Evolutionary conservation across 192 early-diverging fungal genomes (phyloP).

Genomic region (Entrophospora sp.): DNA sequence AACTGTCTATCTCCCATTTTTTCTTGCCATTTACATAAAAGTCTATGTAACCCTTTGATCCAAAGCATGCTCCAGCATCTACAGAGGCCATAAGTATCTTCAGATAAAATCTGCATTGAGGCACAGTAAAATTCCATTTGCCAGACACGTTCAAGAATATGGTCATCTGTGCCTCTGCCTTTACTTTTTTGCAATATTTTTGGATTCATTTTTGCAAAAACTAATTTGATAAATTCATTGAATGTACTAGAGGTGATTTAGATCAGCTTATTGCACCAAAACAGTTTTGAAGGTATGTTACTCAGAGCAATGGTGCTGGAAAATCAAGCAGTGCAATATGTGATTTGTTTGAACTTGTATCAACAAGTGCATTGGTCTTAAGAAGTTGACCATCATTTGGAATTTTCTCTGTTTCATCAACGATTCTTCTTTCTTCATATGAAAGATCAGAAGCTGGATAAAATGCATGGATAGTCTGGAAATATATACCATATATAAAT

Average conservation of each 20-base stretch:
- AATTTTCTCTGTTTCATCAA: neutral
- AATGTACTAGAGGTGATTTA: slow-evolving; percentile 1
- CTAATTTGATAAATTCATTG: neutral
- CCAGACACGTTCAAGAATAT: slow-evolving; percentile 26
- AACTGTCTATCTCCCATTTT: slow-evolving; percentile 20
- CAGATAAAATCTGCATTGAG: slow-evolving; percentile 15
- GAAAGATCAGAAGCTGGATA: neutral
- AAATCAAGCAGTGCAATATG: slow-evolving; percentile 1
- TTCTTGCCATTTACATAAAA: slow-evolving; percentile 23
- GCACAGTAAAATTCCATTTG: slow-evolving; percentile 32
- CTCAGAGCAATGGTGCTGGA: slow-evolving; percentile 9
- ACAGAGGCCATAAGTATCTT: slow-evolving; percentile 17
- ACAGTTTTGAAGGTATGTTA: slow-evolving; percentile 3
- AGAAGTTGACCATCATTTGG: neutral
- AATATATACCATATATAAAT: neutral
- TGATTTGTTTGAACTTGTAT: neutral
- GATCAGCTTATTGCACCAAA: neutral
- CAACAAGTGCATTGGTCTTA: slow-evolving; percentile 11
- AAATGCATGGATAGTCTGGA: neutral
- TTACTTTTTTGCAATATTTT: slow-evolving; percentile 15
- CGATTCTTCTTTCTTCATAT: neutral
- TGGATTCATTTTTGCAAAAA: neutral
- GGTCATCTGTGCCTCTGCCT: neutral
- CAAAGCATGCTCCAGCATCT: slow-evolving; percentile 24
- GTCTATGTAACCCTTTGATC: slow-evolving; percentile 23